phyloP scores from a whole-genome alignment of 768 basidiomycete genomes.

The Candolleomyces aberdarensis region DNA sequence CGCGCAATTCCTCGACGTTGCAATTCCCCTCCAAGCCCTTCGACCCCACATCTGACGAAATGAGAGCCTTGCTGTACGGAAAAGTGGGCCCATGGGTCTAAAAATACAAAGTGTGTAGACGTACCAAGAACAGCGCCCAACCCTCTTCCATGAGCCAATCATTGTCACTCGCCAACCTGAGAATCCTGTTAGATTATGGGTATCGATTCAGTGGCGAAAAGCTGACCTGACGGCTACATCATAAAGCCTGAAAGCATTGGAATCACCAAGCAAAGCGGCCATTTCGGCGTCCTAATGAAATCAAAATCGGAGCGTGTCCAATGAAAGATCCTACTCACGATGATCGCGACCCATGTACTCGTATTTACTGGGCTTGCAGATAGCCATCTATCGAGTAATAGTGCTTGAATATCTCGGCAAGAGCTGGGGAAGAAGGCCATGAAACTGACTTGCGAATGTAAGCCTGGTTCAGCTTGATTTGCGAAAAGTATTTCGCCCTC shows the following conservation, averaged over 20 bases:
- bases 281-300: constrained; percentile 61
- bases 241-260: constrained; percentile 63
- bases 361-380: constrained; percentile 68
- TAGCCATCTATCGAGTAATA: constrained; percentile 48
- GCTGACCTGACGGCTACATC: constrained; percentile 62
- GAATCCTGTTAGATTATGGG: not conserved
- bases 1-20: constrained; percentile 64
- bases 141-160: constrained; percentile 75
- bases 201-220: not conserved
- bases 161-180: constrained; percentile 59
- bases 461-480: constrained; percentile 57
- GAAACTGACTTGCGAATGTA: constrained; percentile 54
- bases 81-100: constrained; percentile 4
- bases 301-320: not conserved
- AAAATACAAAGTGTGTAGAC: not conserved
- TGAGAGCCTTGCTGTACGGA: constrained; percentile 61
- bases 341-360: constrained; percentile 64
- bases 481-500: constrained; percentile 44
- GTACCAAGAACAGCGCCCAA: constrained; percentile 61
- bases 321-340: constrained; percentile 38
- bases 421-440: not conserved
- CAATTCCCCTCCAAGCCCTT: constrained; percentile 63
- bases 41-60: constrained; percentile 61
- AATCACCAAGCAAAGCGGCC: constrained; percentile 51
- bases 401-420: too few species aligned